Evolutionary conservation across 2,329 filamentous ascomycete species (phyloP), one percentile per base, ranked within the genome.

Genomic region (Akanthomyces muscarius): DNA sequence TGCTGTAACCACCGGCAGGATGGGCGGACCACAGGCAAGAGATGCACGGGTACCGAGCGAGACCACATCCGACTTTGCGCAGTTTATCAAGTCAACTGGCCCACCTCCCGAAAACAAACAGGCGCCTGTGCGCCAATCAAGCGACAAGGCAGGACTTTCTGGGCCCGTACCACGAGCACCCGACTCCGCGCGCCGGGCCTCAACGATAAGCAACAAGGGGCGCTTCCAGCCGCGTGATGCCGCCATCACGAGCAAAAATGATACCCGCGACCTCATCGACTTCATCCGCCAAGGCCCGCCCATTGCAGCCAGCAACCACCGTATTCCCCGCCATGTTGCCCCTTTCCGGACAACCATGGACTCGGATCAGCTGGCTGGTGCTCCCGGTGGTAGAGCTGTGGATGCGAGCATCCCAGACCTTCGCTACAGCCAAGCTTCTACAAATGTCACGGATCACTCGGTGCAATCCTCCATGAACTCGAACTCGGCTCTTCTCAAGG

Each of bases 211-310:
- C 6, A 81, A 73, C 65, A 79, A 83, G 63, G 79, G 78, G 53
- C 85, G 84, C 64, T 81, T 89, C 54, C 84, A 89, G 74, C 87
- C 94, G 63, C 89, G 92, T 55, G 88, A 92, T 65, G 86, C 91
- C 44, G 81, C 83, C 48, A 82, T 86, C 18, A 82, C 87, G 56
- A 79, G 78, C 63, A 82, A 81, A 58, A 86, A 86, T 57, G 88
- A 88, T 67, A 96, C 88, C 63, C 90, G 91, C 14, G 95, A 97
- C 65, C 79, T 99, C 63, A 97, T 97, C 67, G 93, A 98, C 72
- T 98, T 99, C 74, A 96, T 99, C 67, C 88, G 93, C 52, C 88
- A 91, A 72, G 94, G 93, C 0, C 92, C 92, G 3, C 89, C 90
- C 0, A 83, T 78, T 65, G 73, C 78, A 51, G 77, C 80, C 41